Percentiles rank a stretch among this genome's conserved stretches.
Conservation (phyloP, 352 stramenopile genomes). For the Elongisporangium anandrum region DNA sequence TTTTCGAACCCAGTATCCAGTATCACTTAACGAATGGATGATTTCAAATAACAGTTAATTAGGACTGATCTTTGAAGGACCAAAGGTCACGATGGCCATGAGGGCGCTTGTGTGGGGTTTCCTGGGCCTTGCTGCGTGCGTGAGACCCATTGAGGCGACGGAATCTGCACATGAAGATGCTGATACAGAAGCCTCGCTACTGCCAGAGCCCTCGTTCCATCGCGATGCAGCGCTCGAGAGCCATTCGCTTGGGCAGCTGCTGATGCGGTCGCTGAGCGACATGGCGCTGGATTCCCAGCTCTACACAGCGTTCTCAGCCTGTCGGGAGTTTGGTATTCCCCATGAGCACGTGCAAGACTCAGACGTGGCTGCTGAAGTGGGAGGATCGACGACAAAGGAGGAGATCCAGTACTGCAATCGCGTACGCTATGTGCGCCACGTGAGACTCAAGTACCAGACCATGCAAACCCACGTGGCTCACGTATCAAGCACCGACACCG, state of each 20-base stretch:
- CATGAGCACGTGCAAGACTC: not conserved
- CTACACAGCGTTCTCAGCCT: not conserved
- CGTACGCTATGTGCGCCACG: conserved; percentile 46
- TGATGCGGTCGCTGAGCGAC: not conserved
- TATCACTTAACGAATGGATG: not conserved
- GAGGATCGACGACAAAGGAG: not conserved
- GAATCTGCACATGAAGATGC: not conserved
- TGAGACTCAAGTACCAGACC: conserved; percentile 27
- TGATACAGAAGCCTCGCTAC: not conserved
- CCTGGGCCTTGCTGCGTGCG: not conserved
- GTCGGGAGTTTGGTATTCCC: not conserved
- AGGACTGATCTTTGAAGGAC: not conserved
- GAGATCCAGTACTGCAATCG: conserved; percentile 34
- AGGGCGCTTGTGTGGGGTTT: not conserved
- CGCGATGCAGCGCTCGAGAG: not conserved
- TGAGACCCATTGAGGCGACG: not conserved
- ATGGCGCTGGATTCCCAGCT: not conserved
- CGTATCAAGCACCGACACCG: not conserved
- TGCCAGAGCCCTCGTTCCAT: not conserved
- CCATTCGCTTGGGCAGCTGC: not conserved
- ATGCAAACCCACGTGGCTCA: conserved; percentile 16
- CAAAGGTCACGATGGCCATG: not conserved
- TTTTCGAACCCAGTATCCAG: not conserved
- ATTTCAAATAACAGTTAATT: not conserved
- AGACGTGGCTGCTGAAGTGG: not conserved